Base-by-base conservation (phyloP, 2,329 filamentous ascomycete species). In the Pseudopithomyces chartarum region DNA sequence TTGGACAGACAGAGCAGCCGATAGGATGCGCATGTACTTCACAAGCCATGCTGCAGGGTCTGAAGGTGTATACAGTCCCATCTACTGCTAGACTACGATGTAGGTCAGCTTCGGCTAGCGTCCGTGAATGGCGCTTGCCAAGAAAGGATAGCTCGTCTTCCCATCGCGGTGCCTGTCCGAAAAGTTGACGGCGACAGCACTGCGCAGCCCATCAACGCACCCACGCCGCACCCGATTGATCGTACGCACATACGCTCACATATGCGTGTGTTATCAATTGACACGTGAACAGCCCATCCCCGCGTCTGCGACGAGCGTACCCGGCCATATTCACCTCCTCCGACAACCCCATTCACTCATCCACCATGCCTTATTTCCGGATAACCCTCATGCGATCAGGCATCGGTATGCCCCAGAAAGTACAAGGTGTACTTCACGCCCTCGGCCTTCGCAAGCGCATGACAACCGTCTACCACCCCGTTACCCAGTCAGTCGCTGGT, bases 361-460 rank as follows among this genome's bases (percentile, higher is more conserved):
- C 26, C 52, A 36, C 43, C 45, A 92, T 92, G 89, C 82, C 87
- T 56, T 96, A 85, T 83, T 97, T 97, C 84, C 89, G 91, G 73
- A 91, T 97, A 76, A 96, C 92, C 47, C 89, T 97, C 55, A 86
- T 95, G 79, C 91, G 93, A 73, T 93, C 90, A 55, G 89, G 90
- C 69, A 97, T 97, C 78, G 93, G 93, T 60, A 87, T 97, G 45
- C 93, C 81, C 6, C 79, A 85, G 70, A 89, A 91, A 72, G 90
- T 88, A 58, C 85, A 87, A 73, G 91, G 90, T 72, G 91, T 94
- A 19, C 90, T 97, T 55, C 84, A 88, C 60, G 90, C 93, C 17
- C 89, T 97, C 58, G 93, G 93, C 55, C 86, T 97, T 62, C 90
- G 88, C 69, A 91, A 90, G 75, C 90, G 93, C 69, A 88, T 89